phyloP scores from a whole-genome alignment of 345 rosid species.

The Ailanthus altissimus region DNA sequence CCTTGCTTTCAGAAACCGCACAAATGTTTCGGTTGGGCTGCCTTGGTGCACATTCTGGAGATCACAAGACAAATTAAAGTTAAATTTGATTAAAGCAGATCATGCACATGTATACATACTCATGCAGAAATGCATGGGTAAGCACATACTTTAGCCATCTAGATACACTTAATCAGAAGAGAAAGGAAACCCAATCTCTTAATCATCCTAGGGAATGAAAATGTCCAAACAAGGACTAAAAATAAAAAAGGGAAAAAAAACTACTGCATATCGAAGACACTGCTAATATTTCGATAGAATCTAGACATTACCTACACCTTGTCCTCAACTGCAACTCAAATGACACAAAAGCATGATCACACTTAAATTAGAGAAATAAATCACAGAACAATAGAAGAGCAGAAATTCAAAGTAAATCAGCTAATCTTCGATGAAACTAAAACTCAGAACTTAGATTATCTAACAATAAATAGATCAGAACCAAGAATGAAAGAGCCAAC shows the following conservation, averaged over 20 bases:
- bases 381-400: background rate
- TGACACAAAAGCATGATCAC: background rate
- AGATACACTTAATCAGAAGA: background rate
- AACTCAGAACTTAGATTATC: conserved; percentile 1
- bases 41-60: conserved; percentile 93
- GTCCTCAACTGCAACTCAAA: background rate
- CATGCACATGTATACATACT: background rate
- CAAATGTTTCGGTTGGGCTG: conserved; percentile 59
- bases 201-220: background rate
- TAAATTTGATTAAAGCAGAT: conserved; percentile 16
- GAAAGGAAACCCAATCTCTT: background rate
- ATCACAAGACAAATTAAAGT: conserved; percentile 13
- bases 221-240: background rate
- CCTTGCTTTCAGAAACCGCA: conserved; percentile 90
- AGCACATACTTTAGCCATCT: conserved; percentile 4
- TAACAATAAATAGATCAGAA: conserved; percentile 22
- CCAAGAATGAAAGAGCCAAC: conserved; percentile 12
- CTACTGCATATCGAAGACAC: background rate
- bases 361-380: background rate
- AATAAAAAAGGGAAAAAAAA: background rate
- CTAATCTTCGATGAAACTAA: background rate
- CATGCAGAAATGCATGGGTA: background rate
- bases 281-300: background rate
- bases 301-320: background rate
- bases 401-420: conserved; percentile 9